Base-by-base conservation (phyloP, 2,329 filamentous ascomycete genomes). In the Fusarium penzigii region DNA sequence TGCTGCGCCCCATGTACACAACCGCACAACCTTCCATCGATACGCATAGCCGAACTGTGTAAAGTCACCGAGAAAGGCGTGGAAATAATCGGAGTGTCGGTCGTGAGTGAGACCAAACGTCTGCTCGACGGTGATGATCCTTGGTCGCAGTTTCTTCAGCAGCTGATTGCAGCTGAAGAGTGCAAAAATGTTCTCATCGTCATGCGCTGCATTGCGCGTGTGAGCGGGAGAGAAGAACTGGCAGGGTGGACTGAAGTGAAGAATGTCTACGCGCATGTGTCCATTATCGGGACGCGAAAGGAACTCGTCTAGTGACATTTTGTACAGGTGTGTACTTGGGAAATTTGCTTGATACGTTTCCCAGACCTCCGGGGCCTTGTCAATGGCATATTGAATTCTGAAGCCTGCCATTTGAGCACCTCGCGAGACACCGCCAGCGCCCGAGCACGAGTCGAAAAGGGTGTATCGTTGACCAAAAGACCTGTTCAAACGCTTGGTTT, bases 231-330 rank as follows among this genome's bases (percentile, higher is more conserved):
- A 92, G 67, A 86, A 92, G 2, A 80, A 83, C 59, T 93, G 89
- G 50, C 91, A 95, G 0, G 90, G 90, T 0, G 89, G 89, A 0
- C 87, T 91, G 0, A 92, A 70, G 57, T 95, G 90, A 0, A 90
- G 71, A 2, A 93, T 73, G 59, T 94, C 89, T 0, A 87, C 81
- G 5, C 74, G 73, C 9, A 77, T 64, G 10, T 59, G 51, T 9
- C 46, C 17, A 9, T 47, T 57, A 3, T 69, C 65, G 0, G 70
- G 58, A 0, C 57, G 53, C 1, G 62, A 63, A 29, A 84, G 72
- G 46, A 87, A 85, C 2, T 79, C 68, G 34, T 77, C 71, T 1
- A 82, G 70, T 0, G 78, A 70, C 53, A 73, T 72, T 6, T 77
- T 61, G 42, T 80, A 78, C 1, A 88, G 72, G 0, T 75, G 67